Conservation (phyloP, 2,329 filamentous ascomycete genomes). For the Zalaria obscura region DNA sequence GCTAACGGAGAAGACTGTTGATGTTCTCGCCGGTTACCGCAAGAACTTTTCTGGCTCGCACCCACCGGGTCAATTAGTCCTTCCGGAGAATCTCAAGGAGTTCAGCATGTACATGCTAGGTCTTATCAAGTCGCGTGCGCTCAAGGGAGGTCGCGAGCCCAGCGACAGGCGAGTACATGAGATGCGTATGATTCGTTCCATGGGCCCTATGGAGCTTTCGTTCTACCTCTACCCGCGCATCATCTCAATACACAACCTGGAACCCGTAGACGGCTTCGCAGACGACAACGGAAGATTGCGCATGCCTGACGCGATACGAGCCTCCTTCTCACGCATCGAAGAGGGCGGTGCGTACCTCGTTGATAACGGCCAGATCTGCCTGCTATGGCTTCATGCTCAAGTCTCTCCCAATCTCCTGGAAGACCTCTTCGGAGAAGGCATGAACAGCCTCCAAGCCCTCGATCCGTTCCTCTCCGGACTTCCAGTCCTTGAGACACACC, state of each 20-base stretch:
- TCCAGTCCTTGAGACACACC: constrained; percentile 75
- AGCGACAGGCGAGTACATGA: constrained; percentile 85
- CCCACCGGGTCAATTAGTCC: constrained; percentile 80
- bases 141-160: constrained; percentile 83
- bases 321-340: constrained; percentile 78
- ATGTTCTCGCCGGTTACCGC: constrained; percentile 80
- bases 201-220: constrained; percentile 74
- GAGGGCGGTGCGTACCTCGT: constrained; percentile 88
- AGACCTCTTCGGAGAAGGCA: constrained; percentile 76
- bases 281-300: constrained; percentile 79
- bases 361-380: constrained; percentile 83
- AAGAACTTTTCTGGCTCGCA: constrained; percentile 82
- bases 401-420: constrained; percentile 83
- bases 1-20: constrained; percentile 82
- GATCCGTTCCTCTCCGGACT: constrained; percentile 70
- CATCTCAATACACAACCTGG: constrained; percentile 79
- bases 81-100: constrained; percentile 92
- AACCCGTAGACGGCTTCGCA: constrained; percentile 80
- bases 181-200: constrained; percentile 75
- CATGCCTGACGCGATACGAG: constrained; percentile 66
- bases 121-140: constrained; percentile 76
- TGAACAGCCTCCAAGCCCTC: constrained; percentile 55
- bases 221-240: constrained; percentile 93
- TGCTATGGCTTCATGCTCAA: constrained; percentile 85
- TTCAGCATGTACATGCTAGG: constrained; percentile 93